Conservation (phyloP, 768 basidiomycete species). For the Psilocybe cyanescens region DNA sequence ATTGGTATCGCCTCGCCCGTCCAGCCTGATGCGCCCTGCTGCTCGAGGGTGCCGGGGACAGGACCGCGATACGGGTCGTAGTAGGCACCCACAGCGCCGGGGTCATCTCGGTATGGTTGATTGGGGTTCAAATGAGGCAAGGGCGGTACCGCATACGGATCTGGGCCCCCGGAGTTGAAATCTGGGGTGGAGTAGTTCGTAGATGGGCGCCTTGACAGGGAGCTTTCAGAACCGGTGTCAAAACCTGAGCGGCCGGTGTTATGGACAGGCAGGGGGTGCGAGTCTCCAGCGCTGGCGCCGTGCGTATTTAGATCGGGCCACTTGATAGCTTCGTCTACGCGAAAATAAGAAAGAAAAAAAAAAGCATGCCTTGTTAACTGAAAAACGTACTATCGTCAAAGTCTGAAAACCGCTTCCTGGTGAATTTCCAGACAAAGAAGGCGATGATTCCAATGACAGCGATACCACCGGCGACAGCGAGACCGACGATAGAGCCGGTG, state of each 20-base stretch:
- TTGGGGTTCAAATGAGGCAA: conserved; percentile 81
- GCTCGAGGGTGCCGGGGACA: conserved; percentile 65
- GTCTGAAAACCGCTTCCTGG: conserved; percentile 72
- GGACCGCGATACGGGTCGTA: conserved; percentile 86
- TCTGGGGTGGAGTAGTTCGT: conserved; percentile 52
- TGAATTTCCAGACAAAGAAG: conserved; percentile 88
- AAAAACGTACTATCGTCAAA: conserved; percentile 77
- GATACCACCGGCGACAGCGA: conserved; percentile 82
- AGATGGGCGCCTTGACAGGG: conserved; percentile 57
- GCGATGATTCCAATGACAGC: conserved; percentile 70
- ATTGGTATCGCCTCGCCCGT: conserved; percentile 71
- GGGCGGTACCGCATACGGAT: conserved; percentile 85
- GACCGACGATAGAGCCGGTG: conserved; percentile 76
- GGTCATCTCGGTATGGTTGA: conserved; percentile 78
- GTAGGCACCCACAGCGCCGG: conserved; percentile 49
- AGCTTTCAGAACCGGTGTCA: conserved; percentile 65
- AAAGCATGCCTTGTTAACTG: conserved; percentile 6
- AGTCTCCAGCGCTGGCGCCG: conserved; percentile 42
- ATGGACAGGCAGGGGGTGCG: conserved; percentile 69
- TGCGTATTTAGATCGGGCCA: conserved; percentile 89
- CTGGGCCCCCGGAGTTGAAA: conserved; percentile 48
- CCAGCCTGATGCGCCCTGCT: conserved; percentile 41
- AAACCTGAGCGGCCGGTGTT: conserved; percentile 76
- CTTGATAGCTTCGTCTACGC: conserved; percentile 80
- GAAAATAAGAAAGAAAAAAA: conserved; percentile 3